These are phyloP conservation scores for Collariella sp. DNA, from an alignment of 495 filamentous ascomycete genomes.

Conservation along the genomic window DNA sequence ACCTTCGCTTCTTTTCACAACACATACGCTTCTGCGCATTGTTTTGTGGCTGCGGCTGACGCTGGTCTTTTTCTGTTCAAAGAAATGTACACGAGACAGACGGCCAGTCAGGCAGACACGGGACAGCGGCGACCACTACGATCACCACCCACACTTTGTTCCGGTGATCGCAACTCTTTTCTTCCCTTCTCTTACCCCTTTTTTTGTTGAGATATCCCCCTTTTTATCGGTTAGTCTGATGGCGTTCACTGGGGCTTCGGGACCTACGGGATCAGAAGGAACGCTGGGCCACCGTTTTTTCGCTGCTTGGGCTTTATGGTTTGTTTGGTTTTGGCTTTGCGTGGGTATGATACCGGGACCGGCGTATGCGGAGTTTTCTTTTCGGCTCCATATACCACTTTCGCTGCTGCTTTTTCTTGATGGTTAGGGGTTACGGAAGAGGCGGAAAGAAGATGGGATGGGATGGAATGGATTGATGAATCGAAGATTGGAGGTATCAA, in stretches of 20 bases:
- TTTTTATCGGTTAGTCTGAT: neutral
- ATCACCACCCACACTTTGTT: neutral
- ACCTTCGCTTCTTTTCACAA: neutral
- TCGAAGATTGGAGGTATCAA: neutral
- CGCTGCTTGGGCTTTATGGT: neutral
- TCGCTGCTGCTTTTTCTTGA: neutral
- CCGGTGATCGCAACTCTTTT: neutral
- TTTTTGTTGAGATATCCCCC: neutral
- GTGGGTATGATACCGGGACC: neutral
- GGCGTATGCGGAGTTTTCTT: neutral
- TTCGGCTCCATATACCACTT: conserved; percentile 3
- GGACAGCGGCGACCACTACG: neutral
- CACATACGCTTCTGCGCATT: neutral
- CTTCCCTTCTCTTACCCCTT: neutral
- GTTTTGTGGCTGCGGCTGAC: neutral
- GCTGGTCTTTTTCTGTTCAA: neutral
- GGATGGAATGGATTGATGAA: neutral
- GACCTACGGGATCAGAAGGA: neutral
- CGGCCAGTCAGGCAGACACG: too few relatives aligned
- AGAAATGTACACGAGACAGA: too few relatives aligned
- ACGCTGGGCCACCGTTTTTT: neutral
- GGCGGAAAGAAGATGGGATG: neutral
- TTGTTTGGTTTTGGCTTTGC: neutral
- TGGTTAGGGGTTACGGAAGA: neutral
- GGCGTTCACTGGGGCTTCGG: conserved; percentile 1